These are phyloP conservation scores for Anisodus tanguticus DNA, from an alignment of 257 asterid genomes.

Conservation along the genomic window DNA sequence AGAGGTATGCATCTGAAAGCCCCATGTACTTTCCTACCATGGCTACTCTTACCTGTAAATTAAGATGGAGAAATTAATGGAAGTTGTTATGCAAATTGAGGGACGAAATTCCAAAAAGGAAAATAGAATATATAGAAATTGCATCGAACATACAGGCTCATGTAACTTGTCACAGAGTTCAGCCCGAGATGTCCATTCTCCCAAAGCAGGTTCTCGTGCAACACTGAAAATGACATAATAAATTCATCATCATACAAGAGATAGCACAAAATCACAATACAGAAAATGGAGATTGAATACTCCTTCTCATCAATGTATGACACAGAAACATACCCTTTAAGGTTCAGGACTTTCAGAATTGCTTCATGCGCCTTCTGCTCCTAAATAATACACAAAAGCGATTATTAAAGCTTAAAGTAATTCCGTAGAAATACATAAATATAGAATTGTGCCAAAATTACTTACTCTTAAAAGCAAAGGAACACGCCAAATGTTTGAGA, in stretches of 20 bases:
- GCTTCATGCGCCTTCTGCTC: constrained; percentile 95
- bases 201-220: constrained; percentile 65
- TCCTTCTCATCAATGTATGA: constrained; percentile 16
- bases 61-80: constrained; percentile 28
- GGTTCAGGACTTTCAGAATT: constrained; percentile 77
- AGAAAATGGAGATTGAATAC: constrained; percentile 9
- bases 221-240: constrained; percentile 46
- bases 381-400: constrained; percentile 44
- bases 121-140: background rate
- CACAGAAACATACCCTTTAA: constrained; percentile 55
- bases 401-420: constrained; percentile 10
- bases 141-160: constrained; percentile 67
- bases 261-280: background rate
- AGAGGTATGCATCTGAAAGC: constrained; percentile 52
- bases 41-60: constrained; percentile 52
- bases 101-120: constrained; percentile 20
- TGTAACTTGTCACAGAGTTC: constrained; percentile 67
- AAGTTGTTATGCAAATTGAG: constrained; percentile 2
- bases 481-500: constrained; percentile 86
- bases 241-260: constrained; percentile 14
- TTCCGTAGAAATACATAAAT: background rate
- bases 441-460: constrained; percentile 11
- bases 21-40: constrained; percentile 60
- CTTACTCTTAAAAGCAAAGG: constrained; percentile 87
- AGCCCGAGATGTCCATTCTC: constrained; percentile 84